These are phyloP conservation scores for Funneliformis caledonium DNA, from an alignment of 371 early-diverging fungal genomes.

Conservation along the genomic window DNA sequence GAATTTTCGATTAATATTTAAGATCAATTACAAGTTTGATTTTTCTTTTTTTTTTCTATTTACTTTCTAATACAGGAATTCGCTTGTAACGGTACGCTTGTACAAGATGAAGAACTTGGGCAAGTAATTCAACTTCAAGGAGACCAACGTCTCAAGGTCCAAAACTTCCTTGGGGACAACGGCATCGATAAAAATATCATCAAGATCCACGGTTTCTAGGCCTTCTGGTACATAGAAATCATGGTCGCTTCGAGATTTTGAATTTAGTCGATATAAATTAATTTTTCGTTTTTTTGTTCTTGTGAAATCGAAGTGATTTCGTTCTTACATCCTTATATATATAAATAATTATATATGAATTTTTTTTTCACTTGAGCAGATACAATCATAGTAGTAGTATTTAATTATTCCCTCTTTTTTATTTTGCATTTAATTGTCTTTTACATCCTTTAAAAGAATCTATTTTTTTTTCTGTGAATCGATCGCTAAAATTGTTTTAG, in stretches of 20 bases:
- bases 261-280: neutral
- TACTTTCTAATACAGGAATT: conserved; percentile 58
- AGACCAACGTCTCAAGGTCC: conserved; percentile 91
- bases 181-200: conserved; percentile 87
- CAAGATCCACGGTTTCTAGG: conserved; percentile 96
- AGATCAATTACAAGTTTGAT: no score
- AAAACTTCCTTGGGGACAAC: conserved; percentile 74
- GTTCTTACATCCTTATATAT: no score
- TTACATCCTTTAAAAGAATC: no score
- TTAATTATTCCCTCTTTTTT: no score
- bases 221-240: conserved; percentile 11
- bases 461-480: no score
- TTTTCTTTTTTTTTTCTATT: neutral
- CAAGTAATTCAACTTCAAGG: conserved; percentile 94
- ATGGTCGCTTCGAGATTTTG: conserved; percentile 20
- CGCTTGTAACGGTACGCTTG: conserved; percentile 95
- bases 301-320: no score
- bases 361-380: no score
- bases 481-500: no score
- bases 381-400: no score
- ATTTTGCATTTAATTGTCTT: no score
- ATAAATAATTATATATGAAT: no score
- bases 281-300: no score
- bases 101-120: conserved; percentile 89
- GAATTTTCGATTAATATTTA: neutral